phyloP scores from a whole-genome alignment of 345 rosid genomes.

The Eucalyptus virginea region DNA sequence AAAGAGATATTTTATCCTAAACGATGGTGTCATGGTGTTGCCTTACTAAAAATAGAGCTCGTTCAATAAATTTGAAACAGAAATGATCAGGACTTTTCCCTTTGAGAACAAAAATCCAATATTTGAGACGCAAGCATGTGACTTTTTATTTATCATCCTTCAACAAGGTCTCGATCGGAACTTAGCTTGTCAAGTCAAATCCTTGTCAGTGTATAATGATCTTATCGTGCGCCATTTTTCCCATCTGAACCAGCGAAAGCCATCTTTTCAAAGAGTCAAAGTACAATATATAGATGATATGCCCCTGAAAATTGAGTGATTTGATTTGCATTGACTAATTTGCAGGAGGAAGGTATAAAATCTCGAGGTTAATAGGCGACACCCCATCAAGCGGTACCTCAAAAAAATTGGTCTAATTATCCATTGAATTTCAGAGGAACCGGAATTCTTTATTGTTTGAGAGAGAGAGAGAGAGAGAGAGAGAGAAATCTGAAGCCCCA shows the following conservation, averaged over 20 bases:
- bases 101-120: background rate
- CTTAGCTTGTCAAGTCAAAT: background rate
- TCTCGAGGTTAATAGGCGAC: background rate
- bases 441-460: background rate
- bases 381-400: background rate
- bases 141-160: background rate
- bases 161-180: background rate
- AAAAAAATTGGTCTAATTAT: background rate
- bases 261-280: background rate
- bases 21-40: background rate
- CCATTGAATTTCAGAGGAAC: background rate
- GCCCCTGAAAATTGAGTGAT: background rate
- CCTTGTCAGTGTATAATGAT: background rate
- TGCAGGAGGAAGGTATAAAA: background rate
- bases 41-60: background rate
- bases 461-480: background rate
- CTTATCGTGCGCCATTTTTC: background rate
- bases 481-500: background rate
- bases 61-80: background rate
- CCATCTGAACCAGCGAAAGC: background rate
- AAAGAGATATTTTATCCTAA: background rate
- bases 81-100: background rate
- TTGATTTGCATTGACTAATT: background rate
- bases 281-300: background rate
- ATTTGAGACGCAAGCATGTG: background rate